Percentiles rank a stretch among this genome's conserved stretches.
These are phyloP conservation scores for Ailanthus altissimus DNA, from an alignment of 345 rosid genomes.

Conservation along the genomic window DNA sequence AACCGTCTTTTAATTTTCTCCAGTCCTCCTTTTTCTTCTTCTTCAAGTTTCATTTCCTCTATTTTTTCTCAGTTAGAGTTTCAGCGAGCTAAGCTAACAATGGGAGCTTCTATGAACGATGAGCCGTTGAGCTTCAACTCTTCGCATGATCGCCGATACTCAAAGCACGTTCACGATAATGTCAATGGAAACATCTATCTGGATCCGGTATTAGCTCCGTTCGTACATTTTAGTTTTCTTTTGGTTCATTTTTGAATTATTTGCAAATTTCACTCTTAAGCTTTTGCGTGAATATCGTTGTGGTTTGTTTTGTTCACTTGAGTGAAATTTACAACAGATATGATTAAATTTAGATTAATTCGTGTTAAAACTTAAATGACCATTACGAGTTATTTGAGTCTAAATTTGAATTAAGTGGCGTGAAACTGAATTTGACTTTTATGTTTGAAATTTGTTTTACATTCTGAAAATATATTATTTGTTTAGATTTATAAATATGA, in stretches of 20 bases:
- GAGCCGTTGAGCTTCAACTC: conserved; percentile 1
- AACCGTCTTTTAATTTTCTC: background rate
- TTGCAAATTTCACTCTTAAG: background rate
- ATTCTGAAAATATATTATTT: background rate
- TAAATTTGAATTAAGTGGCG: background rate
- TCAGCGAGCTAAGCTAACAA: background rate
- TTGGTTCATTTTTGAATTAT: background rate
- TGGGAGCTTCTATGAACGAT: conserved; percentile 22
- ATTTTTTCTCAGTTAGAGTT: background rate
- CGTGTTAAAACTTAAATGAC: background rate
- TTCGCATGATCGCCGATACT: conserved; percentile 33
- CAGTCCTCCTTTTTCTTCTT: background rate
- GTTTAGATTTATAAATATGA: background rate
- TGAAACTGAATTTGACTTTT: background rate
- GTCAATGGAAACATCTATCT: conserved; percentile 60
- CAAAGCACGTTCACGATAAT: conserved; percentile 54
- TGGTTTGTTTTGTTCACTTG: background rate
- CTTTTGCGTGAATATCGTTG: background rate
- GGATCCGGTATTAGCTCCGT: conserved; percentile 39
- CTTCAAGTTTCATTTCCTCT: background rate
- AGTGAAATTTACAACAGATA: background rate
- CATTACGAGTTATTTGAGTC: background rate
- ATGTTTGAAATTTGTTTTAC: background rate
- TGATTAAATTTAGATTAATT: background rate
- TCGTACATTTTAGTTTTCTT: background rate